Conservation (phyloP, 2,329 filamentous ascomycete species). For the Tolypocladium nubicola region DNA sequence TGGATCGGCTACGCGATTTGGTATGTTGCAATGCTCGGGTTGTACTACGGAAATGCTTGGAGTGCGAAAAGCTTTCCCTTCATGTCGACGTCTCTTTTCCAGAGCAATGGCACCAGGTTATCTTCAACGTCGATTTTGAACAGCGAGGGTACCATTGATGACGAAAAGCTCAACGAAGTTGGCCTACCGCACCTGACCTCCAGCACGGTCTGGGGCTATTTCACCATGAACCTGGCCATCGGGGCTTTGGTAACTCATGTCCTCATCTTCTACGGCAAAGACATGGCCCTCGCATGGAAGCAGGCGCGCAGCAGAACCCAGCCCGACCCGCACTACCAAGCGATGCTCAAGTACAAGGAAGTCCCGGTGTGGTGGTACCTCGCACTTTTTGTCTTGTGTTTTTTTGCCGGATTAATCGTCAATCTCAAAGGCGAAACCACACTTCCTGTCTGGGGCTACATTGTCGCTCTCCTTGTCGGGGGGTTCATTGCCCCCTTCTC, state of each 20-base stretch:
- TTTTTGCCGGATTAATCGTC: slow-evolving; percentile 19
- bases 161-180: slow-evolving; percentile 11
- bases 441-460: slow-evolving; percentile 21
- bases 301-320: slow-evolving; percentile 9
- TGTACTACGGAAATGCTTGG: slow-evolving; percentile 32
- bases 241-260: slow-evolving; percentile 10
- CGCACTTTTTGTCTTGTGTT: slow-evolving; percentile 14
- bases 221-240: slow-evolving; percentile 19
- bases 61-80: slow-evolving; percentile 19
- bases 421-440: slow-evolving; percentile 20
- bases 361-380: slow-evolving; percentile 22
- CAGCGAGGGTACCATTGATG: slow-evolving; percentile 13
- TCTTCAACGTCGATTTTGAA: slow-evolving; percentile 11
- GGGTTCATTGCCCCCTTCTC: slow-evolving; percentile 24
- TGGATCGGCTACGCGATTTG: slow-evolving; percentile 25
- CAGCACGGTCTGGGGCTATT: slow-evolving; percentile 14
- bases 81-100: slow-evolving; percentile 18
- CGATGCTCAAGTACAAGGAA: slow-evolving; percentile 30
- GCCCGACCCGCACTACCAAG: slow-evolving; percentile 28
- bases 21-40: slow-evolving; percentile 20
- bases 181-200: slow-evolving; percentile 17
- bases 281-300: slow-evolving; percentile 8
- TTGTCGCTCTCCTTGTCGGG: slow-evolving; percentile 17
- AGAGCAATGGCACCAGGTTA: slow-evolving; percentile 13
- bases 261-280: slow-evolving; percentile 9